Conservation (phyloP, 139 green algal species). For the Micractinium sp. region DNA sequence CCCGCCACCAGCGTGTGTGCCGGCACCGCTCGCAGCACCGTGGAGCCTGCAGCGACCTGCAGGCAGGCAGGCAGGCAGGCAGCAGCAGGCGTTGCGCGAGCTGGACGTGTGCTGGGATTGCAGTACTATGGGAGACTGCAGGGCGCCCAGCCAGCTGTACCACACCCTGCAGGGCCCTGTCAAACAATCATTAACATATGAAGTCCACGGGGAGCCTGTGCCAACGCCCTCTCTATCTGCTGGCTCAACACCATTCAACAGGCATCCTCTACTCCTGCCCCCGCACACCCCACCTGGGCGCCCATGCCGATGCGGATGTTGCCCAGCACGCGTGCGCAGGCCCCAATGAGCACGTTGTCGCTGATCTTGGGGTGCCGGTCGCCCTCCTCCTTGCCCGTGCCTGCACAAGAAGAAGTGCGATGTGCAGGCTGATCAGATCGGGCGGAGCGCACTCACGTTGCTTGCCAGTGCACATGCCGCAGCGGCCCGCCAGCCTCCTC, state of each 20-base stretch:
- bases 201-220: too few relatives aligned
- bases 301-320: conserved; percentile 94
- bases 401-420: conserved; percentile 21
- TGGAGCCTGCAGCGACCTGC: conserved; percentile 76
- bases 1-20: conserved; percentile 87
- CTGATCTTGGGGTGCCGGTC: conserved; percentile 97
- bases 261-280: too few relatives aligned
- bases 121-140: too few relatives aligned
- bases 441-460: background rate
- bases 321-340: conserved; percentile 88
- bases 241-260: too few relatives aligned
- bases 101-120: too few relatives aligned
- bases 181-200: too few relatives aligned
- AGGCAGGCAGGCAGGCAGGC: background rate
- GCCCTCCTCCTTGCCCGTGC: conserved; percentile 94
- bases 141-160: background rate
- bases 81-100: background rate
- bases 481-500: background rate
- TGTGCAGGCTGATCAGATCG: background rate
- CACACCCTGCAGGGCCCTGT: too few relatives aligned
- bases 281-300: conserved; percentile 70
- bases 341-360: conserved; percentile 93
- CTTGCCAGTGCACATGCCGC: background rate
- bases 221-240: background rate
- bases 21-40: conserved; percentile 91